Evolutionary conservation across 2,329 filamentous ascomycete genomes (phyloP).

Genomic region (Fusarium floridanum): DNA sequence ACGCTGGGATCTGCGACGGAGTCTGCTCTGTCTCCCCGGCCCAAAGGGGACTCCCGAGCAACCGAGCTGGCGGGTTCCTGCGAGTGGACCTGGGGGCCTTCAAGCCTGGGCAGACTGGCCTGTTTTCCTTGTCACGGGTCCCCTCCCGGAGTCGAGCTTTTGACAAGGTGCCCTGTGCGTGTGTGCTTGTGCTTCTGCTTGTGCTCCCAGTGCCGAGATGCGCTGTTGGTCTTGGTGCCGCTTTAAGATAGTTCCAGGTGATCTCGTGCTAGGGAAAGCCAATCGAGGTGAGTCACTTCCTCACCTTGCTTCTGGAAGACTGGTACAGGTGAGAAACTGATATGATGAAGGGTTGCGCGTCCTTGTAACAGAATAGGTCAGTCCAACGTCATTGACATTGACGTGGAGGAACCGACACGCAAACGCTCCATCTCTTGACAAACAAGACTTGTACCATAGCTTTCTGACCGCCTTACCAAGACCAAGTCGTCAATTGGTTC

Average conservation of each 20-base stretch:
- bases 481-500: slow-evolving; percentile 25
- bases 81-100: slow-evolving; percentile 29
- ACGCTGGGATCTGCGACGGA: slow-evolving; percentile 22
- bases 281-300: slow-evolving; percentile 13
- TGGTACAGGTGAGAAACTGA: background rate
- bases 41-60: slow-evolving; percentile 40
- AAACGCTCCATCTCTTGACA: slow-evolving; percentile 8
- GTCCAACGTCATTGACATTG: slow-evolving; percentile 4
- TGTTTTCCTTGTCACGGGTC: slow-evolving; percentile 32
- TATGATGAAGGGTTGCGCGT: background rate
- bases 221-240: slow-evolving; percentile 17
- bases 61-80: slow-evolving; percentile 44
- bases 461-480: slow-evolving; percentile 37
- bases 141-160: slow-evolving; percentile 15
- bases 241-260: slow-evolving; percentile 25
- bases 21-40: slow-evolving; percentile 36
- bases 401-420: slow-evolving; percentile 10
- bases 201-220: slow-evolving; percentile 18
- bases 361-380: background rate
- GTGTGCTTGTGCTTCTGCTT: slow-evolving; percentile 5
- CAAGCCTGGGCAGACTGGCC: slow-evolving; percentile 18
- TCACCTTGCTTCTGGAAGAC: slow-evolving; percentile 17
- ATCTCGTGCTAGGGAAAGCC: slow-evolving; percentile 16
- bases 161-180: slow-evolving; percentile 8
- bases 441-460: slow-evolving; percentile 9